These are phyloP conservation scores for Cyberlindnera misumaiensis DNA, from an alignment of 805 yeast species.

Conservation along the genomic window DNA sequence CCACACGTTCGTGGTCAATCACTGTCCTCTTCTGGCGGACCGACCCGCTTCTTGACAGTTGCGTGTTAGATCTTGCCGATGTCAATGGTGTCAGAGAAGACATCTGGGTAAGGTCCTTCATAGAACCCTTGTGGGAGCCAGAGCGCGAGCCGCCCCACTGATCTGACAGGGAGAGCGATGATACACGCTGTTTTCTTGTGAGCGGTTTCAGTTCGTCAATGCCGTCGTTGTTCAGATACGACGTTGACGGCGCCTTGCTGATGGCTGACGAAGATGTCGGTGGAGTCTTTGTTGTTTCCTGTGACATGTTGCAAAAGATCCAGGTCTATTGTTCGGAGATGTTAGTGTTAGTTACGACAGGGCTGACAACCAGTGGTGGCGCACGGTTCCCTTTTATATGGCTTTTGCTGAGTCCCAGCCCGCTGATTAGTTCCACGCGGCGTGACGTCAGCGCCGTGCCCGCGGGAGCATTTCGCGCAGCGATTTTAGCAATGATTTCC, in stretches of 20 bases:
- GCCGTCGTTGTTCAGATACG: conserved; percentile 67
- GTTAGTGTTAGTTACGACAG: no score
- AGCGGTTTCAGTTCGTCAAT: conserved; percentile 61
- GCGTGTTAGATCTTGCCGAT: conserved; percentile 10
- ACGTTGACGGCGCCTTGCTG: conserved; percentile 39
- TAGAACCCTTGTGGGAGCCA: conserved; percentile 20
- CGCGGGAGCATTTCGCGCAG: no score
- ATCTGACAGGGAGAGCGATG: conserved; percentile 63
- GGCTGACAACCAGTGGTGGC: no score
- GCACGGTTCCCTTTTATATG: background rate
- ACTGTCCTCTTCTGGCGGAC: conserved; percentile 39
- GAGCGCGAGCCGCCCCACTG: conserved; percentile 48
- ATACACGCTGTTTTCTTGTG: conserved; percentile 54
- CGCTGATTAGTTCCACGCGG: no score
- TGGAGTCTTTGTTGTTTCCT: conserved; percentile 14
- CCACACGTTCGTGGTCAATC: conserved; percentile 66
- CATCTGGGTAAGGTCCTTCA: conserved; percentile 21
- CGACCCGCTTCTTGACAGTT: conserved; percentile 21
- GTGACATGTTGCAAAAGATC: background rate
- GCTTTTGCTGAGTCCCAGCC: no score
- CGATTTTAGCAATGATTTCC: background rate
- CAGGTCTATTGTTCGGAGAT: no score
- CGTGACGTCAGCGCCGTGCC: no score
- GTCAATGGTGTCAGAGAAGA: conserved; percentile 19
- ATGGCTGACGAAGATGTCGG: conserved; percentile 12